Conservation (phyloP, 805 yeast species). For the Wickerhamiella australiensis region DNA sequence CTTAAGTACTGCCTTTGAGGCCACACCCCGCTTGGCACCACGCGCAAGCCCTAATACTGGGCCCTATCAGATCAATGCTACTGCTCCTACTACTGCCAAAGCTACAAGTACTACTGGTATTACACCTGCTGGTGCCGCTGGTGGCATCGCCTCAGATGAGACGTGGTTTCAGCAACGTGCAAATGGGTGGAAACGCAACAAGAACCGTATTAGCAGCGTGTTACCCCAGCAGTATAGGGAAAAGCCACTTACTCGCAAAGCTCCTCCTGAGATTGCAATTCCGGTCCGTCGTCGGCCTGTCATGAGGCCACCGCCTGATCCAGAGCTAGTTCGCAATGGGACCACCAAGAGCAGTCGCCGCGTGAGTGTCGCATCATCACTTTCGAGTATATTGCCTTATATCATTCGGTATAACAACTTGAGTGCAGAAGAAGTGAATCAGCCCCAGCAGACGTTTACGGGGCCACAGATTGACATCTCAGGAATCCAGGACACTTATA, state of each 20-base stretch:
- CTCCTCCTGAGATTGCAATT: not conserved
- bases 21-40: no score
- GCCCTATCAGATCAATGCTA: no score
- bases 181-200: not conserved
- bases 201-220: not conserved
- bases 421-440: not conserved
- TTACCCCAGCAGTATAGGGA: not conserved
- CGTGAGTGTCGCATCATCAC: slow-evolving; percentile 3
- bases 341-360: slow-evolving; percentile 1
- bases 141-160: not conserved
- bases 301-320: not conserved
- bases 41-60: no score
- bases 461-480: not conserved
- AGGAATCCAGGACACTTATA: not conserved
- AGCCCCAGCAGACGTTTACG: not conserved
- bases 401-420: slow-evolving; percentile 2
- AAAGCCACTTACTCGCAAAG: not conserved
- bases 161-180: not conserved
- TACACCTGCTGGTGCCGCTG: not conserved
- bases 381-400: slow-evolving; percentile 5
- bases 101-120: not conserved
- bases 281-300: not conserved
- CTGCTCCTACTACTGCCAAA: no score
- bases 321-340: not conserved
- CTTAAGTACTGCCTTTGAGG: no score